Evolutionary conservation across 1,139 yeast genomes (phyloP), one percentile per base, ranked within the genome.

Genomic region (Saccharomycopsis hybrid): DNA sequence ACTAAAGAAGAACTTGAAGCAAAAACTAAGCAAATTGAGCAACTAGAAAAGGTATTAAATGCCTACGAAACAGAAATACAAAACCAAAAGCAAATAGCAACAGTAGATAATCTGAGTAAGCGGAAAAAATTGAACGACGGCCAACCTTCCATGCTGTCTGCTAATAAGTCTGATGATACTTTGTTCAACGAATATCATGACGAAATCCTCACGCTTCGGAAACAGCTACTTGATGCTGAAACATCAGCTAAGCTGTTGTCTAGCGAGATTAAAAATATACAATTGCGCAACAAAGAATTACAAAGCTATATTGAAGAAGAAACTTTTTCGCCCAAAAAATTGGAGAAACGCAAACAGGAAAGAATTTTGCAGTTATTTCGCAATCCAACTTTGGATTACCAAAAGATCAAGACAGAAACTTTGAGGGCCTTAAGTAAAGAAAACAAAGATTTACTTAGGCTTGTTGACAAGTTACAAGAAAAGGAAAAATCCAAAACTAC

Each of bases 301-400:
- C 39, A 36, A n/a, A 5, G 5, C n/a, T 36, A 36, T n/a, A 36
- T 36, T 7, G 39, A 36, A 5, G 13, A n/a, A 5, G 5, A 8
- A 5, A n/a, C n/a, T n/a, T n/a, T n/a, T n/a, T n/a, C n/a, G n/a
- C 39, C 39, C 5, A 36, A 36, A 24, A 36, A 36, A n/a, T 9
- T 8, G 24, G 18, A 40, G 13, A 37, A 37, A n/a, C 31, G 11
- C 8, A 25, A 40, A 9, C n/a, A 9, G 9, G n/a, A 18, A 5
- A 8, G 43, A 40, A 24, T 40, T 5, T 28, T 40, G 5, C 13
- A 40, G 30, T 25, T 40, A n/a, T 40, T 5, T 24, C 8, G 18
- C 30, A 86, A 84, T 60, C 95, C 95, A 1, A 73, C 82, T n/a
- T 57, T 75, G 2, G 71, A 71, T 29, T 85, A 82, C 58, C 94